phyloP scores from a whole-genome alignment of 768 basidiomycete species.

The Fibroporia radiculosa region DNA sequence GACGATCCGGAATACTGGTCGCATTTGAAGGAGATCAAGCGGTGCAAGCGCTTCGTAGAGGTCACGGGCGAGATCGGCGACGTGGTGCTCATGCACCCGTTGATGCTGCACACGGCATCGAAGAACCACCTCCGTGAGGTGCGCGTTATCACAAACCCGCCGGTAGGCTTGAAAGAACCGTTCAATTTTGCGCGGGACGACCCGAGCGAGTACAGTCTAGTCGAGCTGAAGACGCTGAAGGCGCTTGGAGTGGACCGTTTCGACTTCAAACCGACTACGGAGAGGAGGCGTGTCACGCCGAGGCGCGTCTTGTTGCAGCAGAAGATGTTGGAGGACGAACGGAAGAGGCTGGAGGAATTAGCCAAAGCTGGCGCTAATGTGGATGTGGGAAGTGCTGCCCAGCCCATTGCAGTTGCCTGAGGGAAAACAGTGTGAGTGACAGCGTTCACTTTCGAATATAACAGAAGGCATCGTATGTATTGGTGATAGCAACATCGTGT shows the following conservation, averaged over 20 bases:
- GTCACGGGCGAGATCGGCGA: constrained; percentile 57
- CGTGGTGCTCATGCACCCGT: constrained; percentile 53
- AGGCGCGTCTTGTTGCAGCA: constrained; percentile 34
- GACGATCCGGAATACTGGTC: constrained; percentile 39
- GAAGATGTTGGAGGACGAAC: constrained; percentile 44
- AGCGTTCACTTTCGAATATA: too few relatives aligned
- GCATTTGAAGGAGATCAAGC: constrained; percentile 35
- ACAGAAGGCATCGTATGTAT: too few relatives aligned
- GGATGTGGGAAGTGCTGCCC: neutral
- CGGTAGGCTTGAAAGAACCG: constrained; percentile 45
- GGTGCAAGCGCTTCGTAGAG: constrained; percentile 39
- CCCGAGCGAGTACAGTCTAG: constrained; percentile 43
- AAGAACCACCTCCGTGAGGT: constrained; percentile 49
- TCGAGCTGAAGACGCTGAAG: constrained; percentile 50
- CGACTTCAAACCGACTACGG: constrained; percentile 40
- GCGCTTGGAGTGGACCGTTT: constrained; percentile 41
- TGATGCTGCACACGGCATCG: constrained; percentile 60
- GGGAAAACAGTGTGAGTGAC: too few relatives aligned
- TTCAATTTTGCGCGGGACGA: constrained; percentile 43
- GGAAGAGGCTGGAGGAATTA: constrained; percentile 27
- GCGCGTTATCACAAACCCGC: constrained; percentile 60
- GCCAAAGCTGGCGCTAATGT: constrained; percentile 3
- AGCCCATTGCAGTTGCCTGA: constrained; percentile 12
- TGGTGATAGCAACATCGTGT: too few relatives aligned
- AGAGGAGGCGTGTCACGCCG: constrained; percentile 41